phyloP scores from a whole-genome alignment of 441 rosid species.

The Rhodomyrtus psidioides region DNA sequence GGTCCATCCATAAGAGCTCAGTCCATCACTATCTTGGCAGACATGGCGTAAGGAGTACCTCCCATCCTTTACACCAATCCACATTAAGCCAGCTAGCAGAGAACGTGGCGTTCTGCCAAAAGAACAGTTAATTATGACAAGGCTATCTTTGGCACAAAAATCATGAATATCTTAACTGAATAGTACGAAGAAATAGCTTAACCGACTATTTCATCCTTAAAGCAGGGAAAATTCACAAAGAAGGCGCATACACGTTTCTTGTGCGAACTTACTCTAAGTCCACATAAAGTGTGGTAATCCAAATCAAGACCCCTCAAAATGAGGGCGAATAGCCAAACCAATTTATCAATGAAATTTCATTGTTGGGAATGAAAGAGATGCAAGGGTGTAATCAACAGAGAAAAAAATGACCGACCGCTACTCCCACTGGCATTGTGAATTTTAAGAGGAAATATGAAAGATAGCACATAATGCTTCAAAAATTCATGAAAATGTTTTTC shows the following conservation, averaged over 20 bases:
- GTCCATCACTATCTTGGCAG: slow-evolving; percentile 82
- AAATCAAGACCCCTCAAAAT: neutral
- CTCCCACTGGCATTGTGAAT: neutral
- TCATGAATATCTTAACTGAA: neutral
- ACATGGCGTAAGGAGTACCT: slow-evolving; percentile 69
- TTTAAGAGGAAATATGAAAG: neutral
- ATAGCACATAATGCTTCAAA: neutral
- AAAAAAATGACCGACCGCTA: neutral
- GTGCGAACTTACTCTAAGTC: neutral
- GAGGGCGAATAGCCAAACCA: neutral
- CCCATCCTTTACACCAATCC: slow-evolving; percentile 84
- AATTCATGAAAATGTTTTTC: neutral
- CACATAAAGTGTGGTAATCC: neutral
- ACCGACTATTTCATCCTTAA: neutral
- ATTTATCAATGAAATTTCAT: neutral
- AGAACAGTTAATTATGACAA: neutral
- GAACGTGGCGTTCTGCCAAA: slow-evolving; percentile 68
- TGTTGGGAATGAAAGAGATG: neutral
- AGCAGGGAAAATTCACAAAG: neutral
- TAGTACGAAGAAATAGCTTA: neutral
- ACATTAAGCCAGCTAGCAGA: slow-evolving; percentile 93
- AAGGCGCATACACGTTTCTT: neutral
- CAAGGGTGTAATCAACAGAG: neutral
- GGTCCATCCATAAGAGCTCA: slow-evolving; percentile 79
- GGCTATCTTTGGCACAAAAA: neutral